phyloP scores from a whole-genome alignment of 345 rosid species.

The Isatis tinctoria region DNA sequence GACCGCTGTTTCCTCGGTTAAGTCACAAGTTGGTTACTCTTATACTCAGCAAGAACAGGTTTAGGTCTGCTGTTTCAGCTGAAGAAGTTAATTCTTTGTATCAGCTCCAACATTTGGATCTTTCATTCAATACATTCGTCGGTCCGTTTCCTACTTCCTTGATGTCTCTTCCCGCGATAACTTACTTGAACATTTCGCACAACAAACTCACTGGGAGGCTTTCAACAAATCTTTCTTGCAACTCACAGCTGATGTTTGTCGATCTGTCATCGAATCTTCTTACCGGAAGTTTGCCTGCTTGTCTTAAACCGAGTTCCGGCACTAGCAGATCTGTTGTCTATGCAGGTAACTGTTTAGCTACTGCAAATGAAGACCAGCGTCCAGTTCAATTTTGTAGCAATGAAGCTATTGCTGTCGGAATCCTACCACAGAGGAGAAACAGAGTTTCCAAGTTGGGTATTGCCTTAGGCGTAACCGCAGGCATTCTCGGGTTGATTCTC shows the following conservation, averaged over 20 bases:
- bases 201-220: slow-evolving; percentile 89
- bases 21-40: slow-evolving; percentile 67
- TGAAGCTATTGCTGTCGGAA: slow-evolving; percentile 91
- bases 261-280: slow-evolving; percentile 84
- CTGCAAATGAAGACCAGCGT: slow-evolving; percentile 48
- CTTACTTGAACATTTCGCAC: slow-evolving; percentile 59
- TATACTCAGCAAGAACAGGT: slow-evolving; percentile 74
- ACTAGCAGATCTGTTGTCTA: slow-evolving; percentile 43
- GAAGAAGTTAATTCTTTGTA: slow-evolving; percentile 51
- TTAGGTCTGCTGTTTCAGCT: slow-evolving; percentile 68
- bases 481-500: slow-evolving; percentile 51
- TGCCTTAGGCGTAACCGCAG: slow-evolving; percentile 53
- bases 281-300: slow-evolving; percentile 68
- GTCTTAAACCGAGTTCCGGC: slow-evolving; percentile 45
- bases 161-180: slow-evolving; percentile 64
- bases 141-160: slow-evolving; percentile 70
- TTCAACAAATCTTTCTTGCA: slow-evolving; percentile 66
- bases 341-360: slow-evolving; percentile 62
- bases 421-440: slow-evolving; percentile 49
- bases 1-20: slow-evolving; percentile 70
- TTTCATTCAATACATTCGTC: slow-evolving; percentile 69
- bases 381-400: slow-evolving; percentile 67
- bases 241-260: slow-evolving; percentile 46
- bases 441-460: slow-evolving; percentile 37
- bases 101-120: slow-evolving; percentile 78